Percentiles rank a stretch among this genome's conserved stretches.
Conservation (phyloP, 352 stramenopile genomes). For the Phytophthora lateralis region DNA sequence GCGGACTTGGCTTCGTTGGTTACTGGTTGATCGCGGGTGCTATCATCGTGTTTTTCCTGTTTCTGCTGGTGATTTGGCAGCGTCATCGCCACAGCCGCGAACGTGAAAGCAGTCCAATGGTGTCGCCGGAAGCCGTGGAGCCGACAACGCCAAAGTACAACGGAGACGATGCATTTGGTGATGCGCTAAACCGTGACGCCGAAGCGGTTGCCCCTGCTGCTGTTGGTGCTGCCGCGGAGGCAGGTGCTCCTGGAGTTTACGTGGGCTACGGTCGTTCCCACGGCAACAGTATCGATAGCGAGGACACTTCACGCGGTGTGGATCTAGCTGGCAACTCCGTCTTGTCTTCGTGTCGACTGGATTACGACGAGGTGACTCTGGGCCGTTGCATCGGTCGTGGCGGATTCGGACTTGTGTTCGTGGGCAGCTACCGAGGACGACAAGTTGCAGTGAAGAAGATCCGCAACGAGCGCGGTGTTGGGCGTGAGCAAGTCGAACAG, state of each 20-base stretch:
- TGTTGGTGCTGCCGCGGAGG: neutral
- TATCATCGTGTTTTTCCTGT: constrained; percentile 39
- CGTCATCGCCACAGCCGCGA: constrained; percentile 29
- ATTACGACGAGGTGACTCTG: constrained; percentile 40
- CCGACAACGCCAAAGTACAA: constrained; percentile 32
- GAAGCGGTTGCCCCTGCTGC: neutral
- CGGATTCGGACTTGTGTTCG: constrained; percentile 51
- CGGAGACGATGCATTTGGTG: constrained; percentile 22
- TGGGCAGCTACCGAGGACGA: constrained; percentile 40
- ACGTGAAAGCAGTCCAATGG: constrained; percentile 26
- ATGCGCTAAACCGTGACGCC: constrained; percentile 21
- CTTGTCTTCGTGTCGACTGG: constrained; percentile 42
- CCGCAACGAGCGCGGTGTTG: constrained; percentile 38
- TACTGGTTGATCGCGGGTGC: constrained; percentile 45
- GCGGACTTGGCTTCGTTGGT: constrained; percentile 19
- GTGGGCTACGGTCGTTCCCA: constrained; percentile 25
- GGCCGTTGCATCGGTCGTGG: constrained; percentile 46
- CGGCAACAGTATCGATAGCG: constrained; percentile 32
- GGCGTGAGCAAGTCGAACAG: constrained; percentile 51
- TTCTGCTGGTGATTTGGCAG: constrained; percentile 41
- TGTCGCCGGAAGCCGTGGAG: constrained; percentile 28
- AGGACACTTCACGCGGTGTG: constrained; percentile 34
- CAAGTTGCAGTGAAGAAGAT: constrained; percentile 59
- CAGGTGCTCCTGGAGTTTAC: constrained; percentile 8
- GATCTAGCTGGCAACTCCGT: constrained; percentile 37